These are phyloP conservation scores for Mucor circinelloides DNA, from an alignment of 371 early-diverging fungal species.

Conservation along the genomic window DNA sequence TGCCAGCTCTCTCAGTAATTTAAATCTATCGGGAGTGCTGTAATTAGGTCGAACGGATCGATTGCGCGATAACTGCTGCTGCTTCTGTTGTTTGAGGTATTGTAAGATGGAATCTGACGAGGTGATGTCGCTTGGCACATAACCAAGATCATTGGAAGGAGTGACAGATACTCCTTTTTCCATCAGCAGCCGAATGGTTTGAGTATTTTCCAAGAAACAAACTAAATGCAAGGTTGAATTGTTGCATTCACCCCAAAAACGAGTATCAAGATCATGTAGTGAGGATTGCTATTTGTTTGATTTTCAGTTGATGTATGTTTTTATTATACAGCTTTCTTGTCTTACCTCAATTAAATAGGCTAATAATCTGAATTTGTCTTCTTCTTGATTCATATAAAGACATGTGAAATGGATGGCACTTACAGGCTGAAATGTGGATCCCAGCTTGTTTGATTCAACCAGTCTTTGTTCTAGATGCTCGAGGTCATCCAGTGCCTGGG, in stretches of 20 bases:
- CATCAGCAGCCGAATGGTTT: slow-evolving; percentile 11
- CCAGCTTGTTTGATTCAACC: slow-evolving; percentile 15
- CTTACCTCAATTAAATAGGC: slow-evolving; percentile 33
- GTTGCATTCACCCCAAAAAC: slow-evolving; percentile 33
- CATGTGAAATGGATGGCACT: slow-evolving; percentile 26
- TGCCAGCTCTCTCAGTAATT: slow-evolving; percentile 21
- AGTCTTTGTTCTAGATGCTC: slow-evolving; percentile 21
- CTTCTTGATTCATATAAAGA: slow-evolving; percentile 7
- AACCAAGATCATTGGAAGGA: slow-evolving; percentile 27
- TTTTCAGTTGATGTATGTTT: background rate
- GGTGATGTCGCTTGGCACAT: slow-evolving; percentile 20
- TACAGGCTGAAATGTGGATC: slow-evolving; percentile 29
- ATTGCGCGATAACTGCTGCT: background rate
- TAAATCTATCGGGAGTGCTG: slow-evolving; percentile 26
- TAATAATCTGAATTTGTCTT: slow-evolving; percentile 7
- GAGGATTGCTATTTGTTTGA: slow-evolving; percentile 24
- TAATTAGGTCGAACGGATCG: slow-evolving; percentile 23
- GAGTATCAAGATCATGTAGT: slow-evolving; percentile 33
- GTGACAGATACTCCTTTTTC: slow-evolving; percentile 23
- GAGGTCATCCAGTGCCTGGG: slow-evolving; percentile 16
- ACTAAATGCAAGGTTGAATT: slow-evolving; percentile 32
- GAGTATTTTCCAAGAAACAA: slow-evolving; percentile 18
- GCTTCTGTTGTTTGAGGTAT: background rate
- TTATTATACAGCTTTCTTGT: background rate
- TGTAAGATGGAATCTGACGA: background rate